Evolutionary conservation across 106 monocot genomes (phyloP).

Genomic region (Dioscorea zingiberensis): DNA sequence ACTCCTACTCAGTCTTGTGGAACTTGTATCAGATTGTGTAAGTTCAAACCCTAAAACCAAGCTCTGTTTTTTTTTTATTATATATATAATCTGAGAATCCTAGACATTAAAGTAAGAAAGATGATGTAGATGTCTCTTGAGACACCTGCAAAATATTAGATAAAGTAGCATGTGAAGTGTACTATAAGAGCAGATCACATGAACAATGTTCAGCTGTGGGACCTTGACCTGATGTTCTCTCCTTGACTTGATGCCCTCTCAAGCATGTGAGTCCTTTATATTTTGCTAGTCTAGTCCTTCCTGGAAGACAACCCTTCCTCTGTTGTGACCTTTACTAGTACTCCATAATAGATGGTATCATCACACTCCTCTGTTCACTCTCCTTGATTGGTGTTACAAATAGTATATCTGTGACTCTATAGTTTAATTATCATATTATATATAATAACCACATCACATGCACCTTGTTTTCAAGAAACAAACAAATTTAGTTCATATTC

Average conservation of each 20-base stretch:
- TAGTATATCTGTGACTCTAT: too few species aligned
- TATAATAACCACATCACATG: too few species aligned
- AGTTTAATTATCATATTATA: too few species aligned
- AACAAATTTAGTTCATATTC: too few species aligned
- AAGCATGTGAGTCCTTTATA: background rate
- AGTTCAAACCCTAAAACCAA: too few species aligned
- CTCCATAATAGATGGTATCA: too few species aligned
- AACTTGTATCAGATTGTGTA: slow-evolving; percentile 16
- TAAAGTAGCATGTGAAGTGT: slow-evolving; percentile 2
- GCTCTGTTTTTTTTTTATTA: background rate
- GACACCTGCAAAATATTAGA: background rate
- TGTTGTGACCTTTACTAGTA: background rate
- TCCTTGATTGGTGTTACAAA: background rate
- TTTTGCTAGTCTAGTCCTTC: too few species aligned
- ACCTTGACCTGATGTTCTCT: background rate
- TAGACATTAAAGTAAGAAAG: background rate
- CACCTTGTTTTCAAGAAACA: background rate
- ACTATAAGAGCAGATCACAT: background rate
- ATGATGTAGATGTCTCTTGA: background rate
- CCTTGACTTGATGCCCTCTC: background rate
- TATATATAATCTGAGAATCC: background rate
- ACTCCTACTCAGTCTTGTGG: slow-evolving; percentile 8
- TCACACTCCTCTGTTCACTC: background rate
- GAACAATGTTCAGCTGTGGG: background rate
- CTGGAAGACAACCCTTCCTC: too few species aligned